Base-by-base conservation (phyloP, 129 eudicot genomes). In the Helichrysum umbraculigerum region DNA sequence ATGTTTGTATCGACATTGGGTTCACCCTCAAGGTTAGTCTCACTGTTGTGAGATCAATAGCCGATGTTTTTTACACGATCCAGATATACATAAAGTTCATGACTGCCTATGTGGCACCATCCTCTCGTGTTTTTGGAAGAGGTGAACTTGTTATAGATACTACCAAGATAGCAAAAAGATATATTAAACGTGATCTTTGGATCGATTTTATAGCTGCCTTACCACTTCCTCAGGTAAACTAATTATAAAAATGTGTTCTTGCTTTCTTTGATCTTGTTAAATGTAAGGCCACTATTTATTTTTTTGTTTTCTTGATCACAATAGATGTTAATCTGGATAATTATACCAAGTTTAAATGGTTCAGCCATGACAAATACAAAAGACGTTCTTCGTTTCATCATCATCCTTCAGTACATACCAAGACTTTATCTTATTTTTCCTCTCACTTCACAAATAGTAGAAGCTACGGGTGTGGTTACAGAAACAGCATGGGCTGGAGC, bases 401-500 rank as follows among this genome's bases (percentile, higher is more conserved):
- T 93, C 69, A 86, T 93, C 12, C 86, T 85, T 78, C 98, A 93
- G 76, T 93, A 90, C 68, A 57, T 93, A 20, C 98, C 97, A 1
- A 83, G 97, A 56, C 90, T 93, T 3, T 79, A 81, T 47, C 95
- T 93, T 76, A 88, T 90, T 62, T 87, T 77, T 78, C 97, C 97
- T 16, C 83, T 91, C 10, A 78, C 90, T 10, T 79, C 92, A 21
- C 88, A 91, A 79, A 91, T 91, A 54, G 90, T 87, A 51, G 84
- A 87, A 85, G 78, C 97, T 39, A 91, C 92, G 1, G 96, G 97
- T 21, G 91, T 89, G 50, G 92, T 91, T 29, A 89, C 97, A 32
- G 88, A 87, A 82, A 88, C 92, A 30, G 97, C 92, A 4, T 91
- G 97, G 97, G 95, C 92, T 44, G 97, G 96, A 68, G 97, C 97